Evolutionary conservation across 2,329 filamentous ascomycete genomes (phyloP), one percentile per base, ranked within the genome.

Genomic region (Cercospora citrullina): DNA sequence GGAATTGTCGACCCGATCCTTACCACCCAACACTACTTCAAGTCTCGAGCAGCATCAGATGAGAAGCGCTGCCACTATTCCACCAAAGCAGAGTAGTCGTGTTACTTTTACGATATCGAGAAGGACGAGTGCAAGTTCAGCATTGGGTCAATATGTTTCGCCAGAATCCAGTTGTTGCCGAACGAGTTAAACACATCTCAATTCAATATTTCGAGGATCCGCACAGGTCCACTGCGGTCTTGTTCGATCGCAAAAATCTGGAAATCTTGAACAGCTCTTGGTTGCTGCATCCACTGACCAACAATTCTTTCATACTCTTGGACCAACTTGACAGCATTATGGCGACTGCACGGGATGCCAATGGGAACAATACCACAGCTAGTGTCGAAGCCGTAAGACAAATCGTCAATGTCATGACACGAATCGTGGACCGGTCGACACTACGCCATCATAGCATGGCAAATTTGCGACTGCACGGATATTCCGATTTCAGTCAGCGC

Each of bases 401-500:
- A 1, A 26, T 72, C 8, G 42, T 69, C 51, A 53, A 28, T 28
- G 42, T 30, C 16, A 72, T 72, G 68, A 65, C 33, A 3, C 36
- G 21, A 9, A 51, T 67, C 21, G 45, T 70, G 14, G 9, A 45
- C 8, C 18, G 42, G 8, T 69, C 68, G 5, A 61, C 42, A 5
- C 31, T 72, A 5, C 30, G 53, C 12, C 30, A 48, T n/a, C 68
- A 72, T 58, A 67, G 68, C 53, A 72, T 72, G 68, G 62, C 66
- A 23, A 70, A 70, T 58, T n/a, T 63, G 7, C 48, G 67, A 36
- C 63, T 69, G 9, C 68, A 72, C 51, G 68, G 68, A 2, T 67
- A 70, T 33, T 65, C 68, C n/a, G 68, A 72, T 21, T 68, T 69
- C n/a, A 65, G 68, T 31, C 64, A 70, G 30, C 64, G 64, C 9